These are phyloP conservation scores for Chaetomium olivaceum DNA, from an alignment of 2,329 filamentous ascomycete species.

Conservation along the genomic window DNA sequence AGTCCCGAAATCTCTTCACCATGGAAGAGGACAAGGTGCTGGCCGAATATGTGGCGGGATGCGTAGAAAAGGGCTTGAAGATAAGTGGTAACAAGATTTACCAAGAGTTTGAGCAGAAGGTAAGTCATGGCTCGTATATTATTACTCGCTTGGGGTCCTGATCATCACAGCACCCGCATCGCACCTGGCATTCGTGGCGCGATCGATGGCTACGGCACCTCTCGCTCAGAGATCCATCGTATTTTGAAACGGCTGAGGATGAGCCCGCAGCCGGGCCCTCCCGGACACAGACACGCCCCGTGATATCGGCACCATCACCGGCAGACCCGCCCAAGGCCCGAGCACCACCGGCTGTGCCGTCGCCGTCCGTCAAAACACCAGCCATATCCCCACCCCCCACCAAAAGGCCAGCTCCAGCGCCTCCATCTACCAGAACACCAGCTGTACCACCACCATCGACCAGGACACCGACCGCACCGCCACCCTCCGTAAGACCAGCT, in stretches of 20 bases:
- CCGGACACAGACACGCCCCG: neutral
- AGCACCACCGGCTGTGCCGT: neutral
- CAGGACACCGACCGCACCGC: neutral
- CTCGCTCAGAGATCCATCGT: neutral
- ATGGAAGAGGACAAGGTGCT: conserved; percentile 26
- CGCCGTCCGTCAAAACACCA: neutral
- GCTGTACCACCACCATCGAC: neutral
- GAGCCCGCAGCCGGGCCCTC: neutral
- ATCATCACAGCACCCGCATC: conserved; percentile 27
- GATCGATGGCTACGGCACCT: conserved; percentile 30
- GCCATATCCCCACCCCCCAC: neutral
- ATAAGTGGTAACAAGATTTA: conserved; percentile 38
- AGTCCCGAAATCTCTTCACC: conserved; percentile 21
- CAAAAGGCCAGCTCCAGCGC: neutral
- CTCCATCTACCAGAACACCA: neutral
- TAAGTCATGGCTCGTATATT: conserved; percentile 26
- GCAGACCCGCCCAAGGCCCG: neutral
- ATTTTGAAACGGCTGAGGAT: neutral
- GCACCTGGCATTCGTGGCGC: conserved; percentile 36
- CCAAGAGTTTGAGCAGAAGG: conserved; percentile 37
- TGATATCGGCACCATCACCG: neutral
- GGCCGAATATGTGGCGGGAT: conserved; percentile 12
- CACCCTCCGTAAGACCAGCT: neutral
- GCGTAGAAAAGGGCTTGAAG: neutral
- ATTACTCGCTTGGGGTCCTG: conserved; percentile 23